Base-by-base conservation (phyloP, 306 rosid species). In the Cucumis sativus region DNA sequence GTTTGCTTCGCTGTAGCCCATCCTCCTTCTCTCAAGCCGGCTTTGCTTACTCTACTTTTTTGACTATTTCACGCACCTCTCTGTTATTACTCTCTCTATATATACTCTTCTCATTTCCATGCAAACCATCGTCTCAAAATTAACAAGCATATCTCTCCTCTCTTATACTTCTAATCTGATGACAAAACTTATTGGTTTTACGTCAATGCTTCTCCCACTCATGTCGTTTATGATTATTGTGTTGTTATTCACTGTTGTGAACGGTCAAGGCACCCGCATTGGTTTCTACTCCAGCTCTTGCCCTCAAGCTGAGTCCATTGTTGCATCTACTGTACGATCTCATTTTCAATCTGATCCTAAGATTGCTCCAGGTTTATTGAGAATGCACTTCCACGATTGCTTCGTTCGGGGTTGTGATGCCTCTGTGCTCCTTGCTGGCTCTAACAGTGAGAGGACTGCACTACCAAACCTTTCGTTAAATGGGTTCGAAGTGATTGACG, bases 351-450 rank as follows among this genome's bases (percentile, higher is more conserved):
- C 78, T 0, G 67, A 75, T 3, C 78, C 78, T 13, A 10, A 55
- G 1, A 39, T 57, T 1, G 78, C 78, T 57, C 78, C 78, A 0
- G 78, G 78, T 6, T 14, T 75, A 54, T 8, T 75, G 35, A 37
- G 78, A 39, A 75, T 75, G 78, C 78, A 75, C 21, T 75, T 55
- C 55, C 78, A 75, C 6, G 78, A 75, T 13, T 75, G 78, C 23
- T 75, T 75, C 8, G 78, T 75, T 25, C 78, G 56, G 0, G 78
- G 78, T 4, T 75, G 78, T 11, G 78, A 75, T 57, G 78, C 78
- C 0, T 75, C 78, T 0, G 65, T 75, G 14, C 78, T 75, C 39
- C 62, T 75, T n/a, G 37, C 56, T 14, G 78, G 78, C 17, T 16
- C 78, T 6, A 16, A 20, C 7, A 57, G 67, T 1, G 78, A 75